A percentile compares a stretch with the other conserved stretches of the same genome.
phyloP scores from a whole-genome alignment of 176 grass and related monocot species.

The Ampelocalamus luodianensis region DNA sequence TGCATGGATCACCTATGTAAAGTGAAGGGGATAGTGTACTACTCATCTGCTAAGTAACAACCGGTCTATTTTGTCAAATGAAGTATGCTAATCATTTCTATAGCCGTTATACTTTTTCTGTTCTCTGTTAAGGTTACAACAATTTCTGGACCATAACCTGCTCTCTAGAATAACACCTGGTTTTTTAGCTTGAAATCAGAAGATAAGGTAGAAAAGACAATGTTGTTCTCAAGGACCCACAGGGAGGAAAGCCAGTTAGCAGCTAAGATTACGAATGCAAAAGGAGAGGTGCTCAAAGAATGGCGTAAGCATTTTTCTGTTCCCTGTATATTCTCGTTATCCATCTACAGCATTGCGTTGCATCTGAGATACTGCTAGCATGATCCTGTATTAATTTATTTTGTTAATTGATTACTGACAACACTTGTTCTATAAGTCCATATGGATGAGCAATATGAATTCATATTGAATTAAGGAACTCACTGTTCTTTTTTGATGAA shows the following conservation, averaged over 20 bases:
- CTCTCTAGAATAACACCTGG: too few species aligned
- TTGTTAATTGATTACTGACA: conserved; percentile 18
- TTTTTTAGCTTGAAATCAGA: too few species aligned
- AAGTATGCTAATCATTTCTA: too few species aligned
- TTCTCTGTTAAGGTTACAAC: too few species aligned
- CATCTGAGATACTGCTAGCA: background rate
- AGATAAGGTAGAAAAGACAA: conserved; percentile 48
- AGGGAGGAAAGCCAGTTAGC: conserved; percentile 79
- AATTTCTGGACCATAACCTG: too few species aligned
- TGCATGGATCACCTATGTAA: too few species aligned
- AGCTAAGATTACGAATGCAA: conserved; percentile 92
- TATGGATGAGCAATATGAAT: background rate
- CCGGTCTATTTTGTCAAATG: too few species aligned
- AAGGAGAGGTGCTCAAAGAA: conserved; percentile 97
- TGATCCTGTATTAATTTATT: background rate
- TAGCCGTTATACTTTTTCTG: too few species aligned
- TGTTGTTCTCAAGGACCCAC: conserved; percentile 82
- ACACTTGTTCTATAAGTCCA: background rate
- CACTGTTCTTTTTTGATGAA: background rate
- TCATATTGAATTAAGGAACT: background rate
- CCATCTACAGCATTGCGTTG: conserved; percentile 8
- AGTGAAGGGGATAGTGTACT: too few species aligned
- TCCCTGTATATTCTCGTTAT: conserved; percentile 28
- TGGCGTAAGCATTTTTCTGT: conserved; percentile 73
- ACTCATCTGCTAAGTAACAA: too few species aligned